phyloP scores from a whole-genome alignment of 2,329 filamentous ascomycete species.

The Botrytis sinoallii region DNA sequence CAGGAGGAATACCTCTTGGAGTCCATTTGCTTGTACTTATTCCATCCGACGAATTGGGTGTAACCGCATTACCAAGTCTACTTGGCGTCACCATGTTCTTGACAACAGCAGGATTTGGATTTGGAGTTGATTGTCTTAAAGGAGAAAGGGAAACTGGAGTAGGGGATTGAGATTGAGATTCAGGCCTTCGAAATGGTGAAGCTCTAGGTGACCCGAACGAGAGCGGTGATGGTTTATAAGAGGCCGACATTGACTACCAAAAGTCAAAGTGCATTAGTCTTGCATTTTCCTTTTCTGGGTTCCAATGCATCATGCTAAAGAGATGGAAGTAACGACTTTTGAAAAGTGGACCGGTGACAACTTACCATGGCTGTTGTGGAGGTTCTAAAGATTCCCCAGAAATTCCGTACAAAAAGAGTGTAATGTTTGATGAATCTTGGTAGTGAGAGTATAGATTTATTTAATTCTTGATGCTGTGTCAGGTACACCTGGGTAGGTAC shows the following conservation, averaged over 20 bases:
- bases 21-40: constrained; percentile 30
- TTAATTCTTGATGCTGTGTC: neutral
- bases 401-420: neutral
- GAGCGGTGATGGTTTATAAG: constrained; percentile 69
- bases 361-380: constrained; percentile 21
- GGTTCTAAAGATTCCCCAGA: constrained; percentile 4
- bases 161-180: constrained; percentile 49
- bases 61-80: constrained; percentile 39
- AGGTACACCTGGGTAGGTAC: neutral
- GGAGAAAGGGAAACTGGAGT: constrained; percentile 65
- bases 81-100: constrained; percentile 42
- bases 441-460: neutral
- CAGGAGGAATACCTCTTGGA: constrained; percentile 37
- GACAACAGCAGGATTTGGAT: constrained; percentile 61
- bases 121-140: constrained; percentile 59
- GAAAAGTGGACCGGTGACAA: constrained; percentile 19
- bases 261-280: constrained; percentile 7
- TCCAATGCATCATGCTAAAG: constrained; percentile 6
- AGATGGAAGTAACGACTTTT: constrained; percentile 14
- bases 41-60: constrained; percentile 40
- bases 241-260: constrained; percentile 37
- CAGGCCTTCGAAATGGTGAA: constrained; percentile 61
- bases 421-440: neutral
- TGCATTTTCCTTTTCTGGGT: constrained; percentile 14
- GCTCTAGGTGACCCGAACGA: constrained; percentile 69